Conservation (phyloP, 371 early-diverging fungal species). For the Aphelidium insulamus region DNA sequence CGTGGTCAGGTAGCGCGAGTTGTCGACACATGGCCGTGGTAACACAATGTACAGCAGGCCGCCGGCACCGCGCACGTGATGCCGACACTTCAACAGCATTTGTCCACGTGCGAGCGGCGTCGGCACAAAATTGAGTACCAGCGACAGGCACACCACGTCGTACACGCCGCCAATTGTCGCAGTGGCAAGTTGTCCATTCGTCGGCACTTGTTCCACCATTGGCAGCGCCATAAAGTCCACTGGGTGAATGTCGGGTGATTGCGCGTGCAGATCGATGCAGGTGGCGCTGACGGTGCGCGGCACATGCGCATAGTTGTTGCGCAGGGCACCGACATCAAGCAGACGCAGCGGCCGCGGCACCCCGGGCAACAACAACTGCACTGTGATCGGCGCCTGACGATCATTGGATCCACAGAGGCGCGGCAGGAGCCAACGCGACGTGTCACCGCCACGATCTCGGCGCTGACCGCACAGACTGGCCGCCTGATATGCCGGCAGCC, state of each 20-base stretch:
- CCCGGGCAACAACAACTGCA: no score
- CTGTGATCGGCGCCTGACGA: no score
- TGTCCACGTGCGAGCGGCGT: neutral
- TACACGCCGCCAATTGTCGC: slow-evolving; percentile 14
- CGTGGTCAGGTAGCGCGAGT: slow-evolving; percentile 63
- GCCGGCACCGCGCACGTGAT: neutral
- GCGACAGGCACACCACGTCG: slow-evolving; percentile 54
- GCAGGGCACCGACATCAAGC: slow-evolving; percentile 74
- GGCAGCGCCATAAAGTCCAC: slow-evolving; percentile 58
- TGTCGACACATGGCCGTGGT: slow-evolving; percentile 55
- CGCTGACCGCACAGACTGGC: slow-evolving; percentile 61
- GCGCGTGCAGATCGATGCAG: slow-evolving; percentile 72
- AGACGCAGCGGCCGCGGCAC: slow-evolving; percentile 17
- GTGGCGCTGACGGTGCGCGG: slow-evolving; percentile 35
- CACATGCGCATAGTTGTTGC: slow-evolving; percentile 44
- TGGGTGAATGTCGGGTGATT: slow-evolving; percentile 34
- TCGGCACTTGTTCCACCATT: slow-evolving; percentile 1
- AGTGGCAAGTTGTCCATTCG: slow-evolving; percentile 2
- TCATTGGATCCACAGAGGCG: no score
- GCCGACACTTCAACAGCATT: slow-evolving; percentile 1
- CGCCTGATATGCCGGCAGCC: slow-evolving; percentile 65
- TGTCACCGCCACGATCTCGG: slow-evolving; percentile 55
- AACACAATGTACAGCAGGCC: slow-evolving; percentile 54
- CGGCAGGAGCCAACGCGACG: slow-evolving; percentile 54
- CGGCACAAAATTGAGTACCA: slow-evolving; percentile 73